Evolutionary conservation across 441 rosid species (phyloP), one percentile per base, ranked within the genome.

Genomic region (Bruguiera hainesii): DNA sequence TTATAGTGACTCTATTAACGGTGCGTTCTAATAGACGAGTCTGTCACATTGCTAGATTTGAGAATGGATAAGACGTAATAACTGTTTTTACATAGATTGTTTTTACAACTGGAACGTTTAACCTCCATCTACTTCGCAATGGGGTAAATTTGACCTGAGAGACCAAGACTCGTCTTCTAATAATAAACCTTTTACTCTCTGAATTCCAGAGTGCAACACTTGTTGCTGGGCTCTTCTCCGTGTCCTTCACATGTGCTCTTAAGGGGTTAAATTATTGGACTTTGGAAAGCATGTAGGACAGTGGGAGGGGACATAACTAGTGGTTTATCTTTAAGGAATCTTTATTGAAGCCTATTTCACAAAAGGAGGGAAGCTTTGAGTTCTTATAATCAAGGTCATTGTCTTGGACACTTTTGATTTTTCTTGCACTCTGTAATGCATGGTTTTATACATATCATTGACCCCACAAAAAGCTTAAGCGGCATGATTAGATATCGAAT

Each of bases 171-270:
- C 16, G 16, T 4, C 18, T 42, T 42, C 5, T 42, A 42, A 13
- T 31, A 28, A 13, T 33, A 61, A 21, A 35, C 10, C 31, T 51
- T 18, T 11, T 25, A 0, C 46, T 55, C 49, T 15, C 18, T 20
- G 23, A 28, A 31, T 58, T 68, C 56, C 4, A 31, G 37, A 52
- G 3, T 25, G 16, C 21, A 52, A 30, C 60, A 61, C 42, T 55
- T 67, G 26, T 63, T 39, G 62, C 67, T 64, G 66, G 73, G 59
- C 67, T 76, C 69, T 74, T 39, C 61, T 64, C 63, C 74, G 49
- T 66, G 76, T 68, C 72, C 70, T 56, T 74, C 62, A 77, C 76
- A 70, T 75, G 85, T 73, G 78, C 75, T 30, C 66, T 56, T 56
- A 66, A 49, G 4, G 16, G 70, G 70, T 58, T 65, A 49, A 49